These are phyloP conservation scores for Myochromella boudieri DNA, from an alignment of 768 basidiomycete species.

Conservation along the genomic window DNA sequence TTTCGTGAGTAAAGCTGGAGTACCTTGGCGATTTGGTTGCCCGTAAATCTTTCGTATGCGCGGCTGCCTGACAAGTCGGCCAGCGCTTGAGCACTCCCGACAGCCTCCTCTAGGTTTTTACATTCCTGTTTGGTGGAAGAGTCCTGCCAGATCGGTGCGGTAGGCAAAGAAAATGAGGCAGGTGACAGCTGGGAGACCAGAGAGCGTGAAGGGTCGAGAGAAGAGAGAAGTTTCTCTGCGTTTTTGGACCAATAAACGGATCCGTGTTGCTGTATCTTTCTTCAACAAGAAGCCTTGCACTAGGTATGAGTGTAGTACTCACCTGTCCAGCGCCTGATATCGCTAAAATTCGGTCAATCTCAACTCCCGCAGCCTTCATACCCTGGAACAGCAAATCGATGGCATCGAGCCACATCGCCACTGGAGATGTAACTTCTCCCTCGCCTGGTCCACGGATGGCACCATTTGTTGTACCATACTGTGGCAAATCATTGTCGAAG, in stretches of 20 bases:
- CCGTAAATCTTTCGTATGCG: constrained; percentile 88
- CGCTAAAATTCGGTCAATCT: constrained; percentile 56
- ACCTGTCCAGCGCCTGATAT: constrained; percentile 84
- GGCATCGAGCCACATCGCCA: constrained; percentile 84
- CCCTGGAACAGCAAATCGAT: constrained; percentile 73
- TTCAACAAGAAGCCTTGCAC: not conserved
- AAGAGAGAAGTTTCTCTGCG: constrained; percentile 50
- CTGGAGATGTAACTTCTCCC: constrained; percentile 79
- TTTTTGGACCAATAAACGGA: constrained; percentile 78
- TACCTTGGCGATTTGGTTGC: constrained; percentile 79
- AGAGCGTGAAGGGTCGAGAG: constrained; percentile 48
- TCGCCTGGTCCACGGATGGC: constrained; percentile 60
- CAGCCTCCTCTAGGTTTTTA: constrained; percentile 56
- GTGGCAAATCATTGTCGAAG: constrained; percentile 78
- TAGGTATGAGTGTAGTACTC: constrained; percentile 12
- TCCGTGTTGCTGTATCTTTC: constrained; percentile 73
- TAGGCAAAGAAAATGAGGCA: constrained; percentile 63
- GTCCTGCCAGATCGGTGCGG: constrained; percentile 89
- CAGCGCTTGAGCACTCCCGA: constrained; percentile 71
- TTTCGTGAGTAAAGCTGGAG: constrained; percentile 12
- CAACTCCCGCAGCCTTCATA: constrained; percentile 57
- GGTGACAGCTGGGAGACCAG: constrained; percentile 62
- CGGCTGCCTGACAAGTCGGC: constrained; percentile 79
- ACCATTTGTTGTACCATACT: constrained; percentile 66
- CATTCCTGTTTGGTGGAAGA: constrained; percentile 82